phyloP scores from a whole-genome alignment of 305 asterid genomes.

The Solanum aculeatissimum region DNA sequence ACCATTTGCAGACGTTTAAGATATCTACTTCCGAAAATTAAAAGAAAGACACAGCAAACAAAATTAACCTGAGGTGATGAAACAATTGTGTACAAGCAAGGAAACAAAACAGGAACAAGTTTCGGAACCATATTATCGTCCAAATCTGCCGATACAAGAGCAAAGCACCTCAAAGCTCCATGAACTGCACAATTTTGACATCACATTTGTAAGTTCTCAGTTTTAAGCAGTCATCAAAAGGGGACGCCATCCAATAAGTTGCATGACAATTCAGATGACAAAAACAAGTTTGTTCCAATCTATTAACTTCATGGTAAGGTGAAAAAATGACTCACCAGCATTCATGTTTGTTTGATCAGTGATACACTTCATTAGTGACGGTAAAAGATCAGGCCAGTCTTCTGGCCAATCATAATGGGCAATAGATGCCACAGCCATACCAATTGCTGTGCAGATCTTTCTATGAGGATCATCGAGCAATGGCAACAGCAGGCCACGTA shows the following conservation, averaged over 20 bases:
- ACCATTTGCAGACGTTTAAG: not conserved
- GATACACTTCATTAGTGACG: slow-evolving; percentile 53
- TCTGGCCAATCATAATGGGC: slow-evolving; percentile 95
- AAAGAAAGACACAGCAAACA: slow-evolving; percentile 5
- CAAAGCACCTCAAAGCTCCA: slow-evolving; percentile 91
- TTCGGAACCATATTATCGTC: slow-evolving; percentile 83
- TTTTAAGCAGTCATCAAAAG: slow-evolving; percentile 2
- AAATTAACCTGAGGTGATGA: slow-evolving; percentile 82
- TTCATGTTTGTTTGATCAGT: slow-evolving; percentile 49
- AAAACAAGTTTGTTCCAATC: not conserved
- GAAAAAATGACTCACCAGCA: slow-evolving; percentile 50
- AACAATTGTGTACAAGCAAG: slow-evolving; percentile 62
- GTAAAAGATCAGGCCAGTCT: slow-evolving; percentile 86
- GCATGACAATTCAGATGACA: not conserved
- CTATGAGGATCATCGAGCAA: slow-evolving; percentile 65
- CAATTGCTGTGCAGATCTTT: slow-evolving; percentile 83
- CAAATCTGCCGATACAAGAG: slow-evolving; percentile 80
- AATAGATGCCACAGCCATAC: slow-evolving; percentile 75
- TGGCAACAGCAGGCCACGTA: slow-evolving; percentile 57
- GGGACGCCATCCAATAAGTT: not conserved
- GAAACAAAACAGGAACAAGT: slow-evolving; percentile 71
- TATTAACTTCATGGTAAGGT: not conserved
- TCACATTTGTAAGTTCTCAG: not conserved
- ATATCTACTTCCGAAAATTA: not conserved
- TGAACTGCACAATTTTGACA: slow-evolving; percentile 47